A percentile compares a stretch with the other conserved stretches of the same genome.
phyloP scores from a whole-genome alignment of 352 stramenopile genomes.

The Phytophthora sp. region DNA sequence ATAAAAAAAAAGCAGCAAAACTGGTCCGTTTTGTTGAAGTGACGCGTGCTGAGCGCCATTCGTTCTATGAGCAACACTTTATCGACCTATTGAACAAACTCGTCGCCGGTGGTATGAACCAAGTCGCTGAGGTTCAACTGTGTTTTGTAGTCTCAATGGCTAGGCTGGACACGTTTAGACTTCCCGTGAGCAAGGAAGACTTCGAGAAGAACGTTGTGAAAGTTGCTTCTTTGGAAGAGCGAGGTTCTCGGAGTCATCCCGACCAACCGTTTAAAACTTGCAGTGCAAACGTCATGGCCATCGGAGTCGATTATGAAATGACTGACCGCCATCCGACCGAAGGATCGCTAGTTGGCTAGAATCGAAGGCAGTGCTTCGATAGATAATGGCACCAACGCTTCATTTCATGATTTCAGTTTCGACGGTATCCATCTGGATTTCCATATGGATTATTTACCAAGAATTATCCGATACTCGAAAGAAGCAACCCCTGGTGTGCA shows the following conservation, averaged over 20 bases:
- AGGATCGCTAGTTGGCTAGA: background rate
- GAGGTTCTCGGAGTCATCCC: background rate
- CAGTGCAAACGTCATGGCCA: background rate
- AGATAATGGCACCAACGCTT: too few species aligned
- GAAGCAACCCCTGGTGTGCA: too few species aligned
- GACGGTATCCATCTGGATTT: too few species aligned
- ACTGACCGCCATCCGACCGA: background rate
- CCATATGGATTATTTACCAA: too few species aligned
- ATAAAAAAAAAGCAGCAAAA: constrained; percentile 12
- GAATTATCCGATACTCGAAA: too few species aligned
- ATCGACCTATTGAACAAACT: constrained; percentile 4
- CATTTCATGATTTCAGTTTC: too few species aligned
- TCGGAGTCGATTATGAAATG: background rate
- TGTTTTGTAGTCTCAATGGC: constrained; percentile 14
- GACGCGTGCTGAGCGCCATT: background rate
- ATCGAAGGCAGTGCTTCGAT: too few species aligned
- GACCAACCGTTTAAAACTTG: background rate
- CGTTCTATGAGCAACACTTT: background rate
- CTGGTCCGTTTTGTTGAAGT: constrained; percentile 12
- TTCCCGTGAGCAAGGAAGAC: background rate
- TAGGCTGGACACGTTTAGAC: background rate
- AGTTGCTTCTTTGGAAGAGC: constrained; percentile 2
- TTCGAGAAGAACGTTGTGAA: constrained; percentile 1
- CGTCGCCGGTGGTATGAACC: background rate
- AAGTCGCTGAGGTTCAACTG: constrained; percentile 4